Conservation (phyloP, 2,329 filamentous ascomycete species). For the Epichloe glyceriae region DNA sequence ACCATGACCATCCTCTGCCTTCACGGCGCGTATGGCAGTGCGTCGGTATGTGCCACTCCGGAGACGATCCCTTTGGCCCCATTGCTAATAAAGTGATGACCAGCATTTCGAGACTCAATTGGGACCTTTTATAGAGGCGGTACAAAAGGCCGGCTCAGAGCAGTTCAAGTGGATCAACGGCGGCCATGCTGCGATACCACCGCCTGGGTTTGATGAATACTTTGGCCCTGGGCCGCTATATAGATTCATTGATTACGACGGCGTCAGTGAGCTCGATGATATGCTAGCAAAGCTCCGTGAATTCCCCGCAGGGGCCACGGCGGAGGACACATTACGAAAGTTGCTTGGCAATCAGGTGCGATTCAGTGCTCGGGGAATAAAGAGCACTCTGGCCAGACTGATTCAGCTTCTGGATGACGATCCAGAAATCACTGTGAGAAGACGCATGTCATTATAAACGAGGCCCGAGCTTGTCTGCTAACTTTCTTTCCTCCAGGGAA, state of each 20-base stretch:
- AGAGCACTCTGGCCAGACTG: not conserved
- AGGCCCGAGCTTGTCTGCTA: not conserved
- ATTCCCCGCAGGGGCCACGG: not conserved
- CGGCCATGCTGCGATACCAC: not conserved
- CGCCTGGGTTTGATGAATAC: slow-evolving; percentile 1
- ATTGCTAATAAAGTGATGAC: not conserved
- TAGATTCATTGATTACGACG: slow-evolving; percentile 3
- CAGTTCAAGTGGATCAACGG: slow-evolving; percentile 5
- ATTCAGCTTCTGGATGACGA: slow-evolving; percentile 1
- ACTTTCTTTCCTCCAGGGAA: slow-evolving; percentile 17
- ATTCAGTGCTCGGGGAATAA: not conserved
- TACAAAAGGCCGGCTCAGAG: not conserved
- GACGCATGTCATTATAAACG: not conserved
- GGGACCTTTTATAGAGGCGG: not conserved
- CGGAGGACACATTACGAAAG: slow-evolving; percentile 1
- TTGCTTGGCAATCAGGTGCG: not conserved
- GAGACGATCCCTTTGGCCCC: too few species aligned
- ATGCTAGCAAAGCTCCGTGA: not conserved
- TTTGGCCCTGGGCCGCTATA: slow-evolving; percentile 1
- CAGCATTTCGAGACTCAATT: slow-evolving; percentile 3
- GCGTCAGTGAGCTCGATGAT: not conserved
- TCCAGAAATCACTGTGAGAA: slow-evolving; percentile 1
- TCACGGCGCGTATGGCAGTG: slow-evolving; percentile 3
- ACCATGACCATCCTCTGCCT: slow-evolving; percentile 5
- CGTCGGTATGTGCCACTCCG: not conserved